Conservation (phyloP, 306 rosid species). For the Quercus glauca region DNA sequence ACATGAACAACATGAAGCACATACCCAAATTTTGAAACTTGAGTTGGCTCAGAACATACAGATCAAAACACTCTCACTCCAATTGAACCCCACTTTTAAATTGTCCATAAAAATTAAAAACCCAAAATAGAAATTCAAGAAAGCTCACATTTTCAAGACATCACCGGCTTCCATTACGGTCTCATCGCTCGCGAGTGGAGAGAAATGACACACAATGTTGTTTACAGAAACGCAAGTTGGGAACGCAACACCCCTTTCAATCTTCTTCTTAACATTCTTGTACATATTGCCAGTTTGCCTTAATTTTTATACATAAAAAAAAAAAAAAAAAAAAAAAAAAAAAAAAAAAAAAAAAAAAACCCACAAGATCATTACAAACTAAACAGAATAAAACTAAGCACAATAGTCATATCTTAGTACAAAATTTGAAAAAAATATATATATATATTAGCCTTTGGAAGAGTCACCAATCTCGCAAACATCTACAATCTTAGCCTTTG, state of each 20-base stretch:
- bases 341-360: too few relatives aligned
- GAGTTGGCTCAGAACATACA: too few relatives aligned
- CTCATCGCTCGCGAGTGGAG: conserved; percentile 94
- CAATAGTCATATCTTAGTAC: too few relatives aligned
- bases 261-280: conserved; percentile 83
- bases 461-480: conserved; percentile 86
- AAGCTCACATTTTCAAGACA: conserved; percentile 72
- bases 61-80: too few relatives aligned
- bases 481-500: conserved; percentile 81
- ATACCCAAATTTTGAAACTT: too few relatives aligned
- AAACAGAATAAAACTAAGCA: not conserved
- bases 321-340: too few relatives aligned
- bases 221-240: conserved; percentile 92
- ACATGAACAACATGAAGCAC: too few relatives aligned
- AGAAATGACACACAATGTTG: conserved; percentile 82
- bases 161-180: conserved; percentile 82
- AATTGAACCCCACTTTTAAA: too few relatives aligned
- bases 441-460: too few relatives aligned
- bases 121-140: too few relatives aligned
- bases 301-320: not conserved
- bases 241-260: conserved; percentile 91
- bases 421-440: not conserved
- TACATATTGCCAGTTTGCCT: conserved; percentile 82
- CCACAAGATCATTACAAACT: conserved; percentile 6
- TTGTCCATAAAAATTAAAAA: too few relatives aligned